Evolutionary conservation across 345 rosid species (phyloP), one percentile per base, ranked within the genome.

Genomic region (Bruguiera parviflora): DNA sequence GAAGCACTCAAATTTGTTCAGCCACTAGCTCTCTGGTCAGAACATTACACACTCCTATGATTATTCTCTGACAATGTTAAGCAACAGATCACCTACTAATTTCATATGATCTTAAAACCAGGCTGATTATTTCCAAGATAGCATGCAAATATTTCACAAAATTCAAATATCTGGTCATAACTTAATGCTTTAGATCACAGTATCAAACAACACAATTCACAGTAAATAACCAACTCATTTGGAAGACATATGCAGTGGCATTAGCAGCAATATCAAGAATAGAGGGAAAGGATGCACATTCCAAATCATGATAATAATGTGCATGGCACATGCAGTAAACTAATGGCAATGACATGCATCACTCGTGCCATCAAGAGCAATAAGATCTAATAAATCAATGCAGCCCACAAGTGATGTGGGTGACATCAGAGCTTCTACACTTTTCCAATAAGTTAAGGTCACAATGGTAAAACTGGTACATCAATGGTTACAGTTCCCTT

Each of bases 301-400:
- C 32, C 63, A 43, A 28, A 68, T 43, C 10, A 61, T 6, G 28
- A 52, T 62, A 60, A 27, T 13, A 7, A 60, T 19, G 61, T 66
- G 76, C 71, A 73, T 61, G 71, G 76, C 46, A n/a, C 67, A 37
- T 65, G 31, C 59, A 56, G 18, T 9, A 9, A 56, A 56, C 59
- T 16, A 20, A 10, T 0, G 31, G 24, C 7, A 56, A 56, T 19
- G 19, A 35, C 15, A 20, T 66, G 71, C 67, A 73, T 52, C 46
- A 67, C 61, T 35, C 61, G 27, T 65, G 61, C 59, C 5, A 0
- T 21, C 57, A 11, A 53, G 5, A 8, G 21, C 58, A 58, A 6
- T 15, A 10, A 53, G 13, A 56, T 21, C 31, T 56, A 56, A 58
- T 56, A 56, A 15, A 56, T 56, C 16, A 8, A 15, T 57, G 53